Base-by-base conservation (phyloP, 352 stramenopile genomes). In the Globisporangium solare region DNA sequence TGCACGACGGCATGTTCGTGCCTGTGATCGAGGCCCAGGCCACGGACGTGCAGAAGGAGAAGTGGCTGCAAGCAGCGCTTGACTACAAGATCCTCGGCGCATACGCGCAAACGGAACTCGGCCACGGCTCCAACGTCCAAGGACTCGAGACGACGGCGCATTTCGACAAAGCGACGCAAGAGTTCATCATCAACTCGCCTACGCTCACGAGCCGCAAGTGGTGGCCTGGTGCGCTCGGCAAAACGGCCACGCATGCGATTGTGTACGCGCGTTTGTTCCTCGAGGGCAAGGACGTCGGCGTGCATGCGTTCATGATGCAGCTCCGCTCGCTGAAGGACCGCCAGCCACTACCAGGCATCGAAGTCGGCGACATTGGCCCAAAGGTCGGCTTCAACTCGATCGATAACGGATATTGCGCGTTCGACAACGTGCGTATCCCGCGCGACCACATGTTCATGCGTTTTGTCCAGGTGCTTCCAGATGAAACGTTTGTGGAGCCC, bases 41-140 rank as follows among this genome's bases (percentile, higher is more conserved):
- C 7, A 63, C 61, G 24, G 64, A 74, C 1, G 64, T 77, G 20
- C 86, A 95, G 64, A 67, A 76, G 46, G 60, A 62, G 20, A 74
- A 74, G 47, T 94, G 85, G 85, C 58, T 92, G 14, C 70, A 70
- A 11, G 62, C 88, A 2, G 83, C 85, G 14, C 66, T 59, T 17
- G 79, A 66, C 47, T 90, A 65, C 70, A 67, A 74, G 51, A 90
- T 95, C 46, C 49, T 89, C 2, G 94, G 94, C 17, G 96, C 85
- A 17, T 98, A 98, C 57, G 94, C 94, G 2, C 95, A 99, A 69
- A 99, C 95, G 1, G 96, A 99, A 66, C 64, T 99, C 1, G 95
- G 94, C 27, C 96, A 98, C 68, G 94, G 94, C n/a, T 95, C 75
- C 37, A 98, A 98, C 63, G 76, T 94, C 10, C 76, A 89, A 49